These are phyloP conservation scores for Termitomyces sp. DNA, from an alignment of 768 basidiomycete species.

Conservation along the genomic window DNA sequence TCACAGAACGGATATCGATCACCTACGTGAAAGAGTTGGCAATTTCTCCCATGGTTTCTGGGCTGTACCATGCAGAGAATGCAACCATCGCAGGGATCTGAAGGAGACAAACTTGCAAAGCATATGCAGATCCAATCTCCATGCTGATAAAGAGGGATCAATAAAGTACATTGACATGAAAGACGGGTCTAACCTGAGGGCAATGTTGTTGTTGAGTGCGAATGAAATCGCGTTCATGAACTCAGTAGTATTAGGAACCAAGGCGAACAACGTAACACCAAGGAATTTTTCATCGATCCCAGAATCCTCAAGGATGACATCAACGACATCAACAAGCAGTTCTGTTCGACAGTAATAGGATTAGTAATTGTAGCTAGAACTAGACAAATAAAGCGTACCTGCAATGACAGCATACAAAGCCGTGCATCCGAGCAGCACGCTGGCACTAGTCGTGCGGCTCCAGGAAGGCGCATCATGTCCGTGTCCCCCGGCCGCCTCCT, in stretches of 20 bases:
- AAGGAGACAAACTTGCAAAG: conserved; percentile 93
- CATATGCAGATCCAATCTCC: conserved; percentile 99
- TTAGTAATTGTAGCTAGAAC: background rate
- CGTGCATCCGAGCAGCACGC: conserved; percentile 86
- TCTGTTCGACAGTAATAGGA: conserved; percentile 45
- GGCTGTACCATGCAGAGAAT: conserved; percentile 94
- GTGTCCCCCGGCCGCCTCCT: conserved; percentile 50
- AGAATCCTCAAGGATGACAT: conserved; percentile 85
- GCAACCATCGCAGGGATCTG: conserved; percentile 99
- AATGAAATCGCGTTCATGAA: conserved; percentile 99
- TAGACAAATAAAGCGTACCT: conserved; percentile 47
- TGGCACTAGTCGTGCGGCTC: conserved; percentile 88
- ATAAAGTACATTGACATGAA: background rate
- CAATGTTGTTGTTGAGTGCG: conserved; percentile 94
- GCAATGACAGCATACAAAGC: conserved; percentile 93
- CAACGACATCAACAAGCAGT: conserved; percentile 91
- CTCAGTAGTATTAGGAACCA: conserved; percentile 98
- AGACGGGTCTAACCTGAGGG: conserved; percentile 62
- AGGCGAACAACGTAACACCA: conserved; percentile 92
- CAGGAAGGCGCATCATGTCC: conserved; percentile 97
- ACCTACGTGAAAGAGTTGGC: conserved; percentile 93
- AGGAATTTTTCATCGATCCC: conserved; percentile 98
- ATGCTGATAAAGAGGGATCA: conserved; percentile 52
- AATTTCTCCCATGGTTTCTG: conserved; percentile 79
- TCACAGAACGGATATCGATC: background rate